Conservation (phyloP, 257 asterid genomes). For the Sherardia arvensis region DNA sequence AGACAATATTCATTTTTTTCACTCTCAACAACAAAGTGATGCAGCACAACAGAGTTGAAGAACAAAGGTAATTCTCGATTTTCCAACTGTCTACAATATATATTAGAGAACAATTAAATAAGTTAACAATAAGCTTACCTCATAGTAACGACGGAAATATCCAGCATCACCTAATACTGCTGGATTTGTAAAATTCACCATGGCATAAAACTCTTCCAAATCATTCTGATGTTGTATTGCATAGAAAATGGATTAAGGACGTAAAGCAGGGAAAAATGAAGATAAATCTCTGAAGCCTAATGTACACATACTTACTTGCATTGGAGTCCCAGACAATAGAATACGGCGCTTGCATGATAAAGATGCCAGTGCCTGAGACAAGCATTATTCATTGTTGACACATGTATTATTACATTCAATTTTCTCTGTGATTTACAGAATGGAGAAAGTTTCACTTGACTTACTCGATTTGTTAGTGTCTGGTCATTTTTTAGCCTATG, state of each 20-base stretch:
- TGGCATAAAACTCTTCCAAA: slow-evolving; percentile 94
- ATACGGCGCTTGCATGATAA: slow-evolving; percentile 83
- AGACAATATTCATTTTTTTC: background rate
- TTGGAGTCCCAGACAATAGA: slow-evolving; percentile 91
- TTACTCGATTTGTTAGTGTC: slow-evolving; percentile 91
- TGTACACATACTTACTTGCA: slow-evolving; percentile 80
- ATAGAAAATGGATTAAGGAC: background rate
- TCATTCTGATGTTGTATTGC: slow-evolving; percentile 53
- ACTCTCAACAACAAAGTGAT: background rate
- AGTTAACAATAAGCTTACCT: slow-evolving; percentile 41
- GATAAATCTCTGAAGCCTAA: slow-evolving; percentile 8
- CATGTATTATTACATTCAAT: background rate
- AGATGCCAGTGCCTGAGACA: slow-evolving; percentile 83
- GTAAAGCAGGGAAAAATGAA: slow-evolving; percentile 1
- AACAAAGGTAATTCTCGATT: background rate
- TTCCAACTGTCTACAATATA: background rate
- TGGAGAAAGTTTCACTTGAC: slow-evolving; percentile 21
- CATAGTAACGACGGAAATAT: slow-evolving; percentile 83
- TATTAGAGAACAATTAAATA: background rate
- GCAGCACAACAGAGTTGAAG: background rate
- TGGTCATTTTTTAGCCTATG: slow-evolving; percentile 96
- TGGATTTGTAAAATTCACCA: slow-evolving; percentile 95
- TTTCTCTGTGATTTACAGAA: background rate
- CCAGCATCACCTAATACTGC: slow-evolving; percentile 89
- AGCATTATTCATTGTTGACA: slow-evolving; percentile 15